These are phyloP conservation scores for Anisodus acutangulus DNA, from an alignment of 257 asterid species.

Conservation along the genomic window DNA sequence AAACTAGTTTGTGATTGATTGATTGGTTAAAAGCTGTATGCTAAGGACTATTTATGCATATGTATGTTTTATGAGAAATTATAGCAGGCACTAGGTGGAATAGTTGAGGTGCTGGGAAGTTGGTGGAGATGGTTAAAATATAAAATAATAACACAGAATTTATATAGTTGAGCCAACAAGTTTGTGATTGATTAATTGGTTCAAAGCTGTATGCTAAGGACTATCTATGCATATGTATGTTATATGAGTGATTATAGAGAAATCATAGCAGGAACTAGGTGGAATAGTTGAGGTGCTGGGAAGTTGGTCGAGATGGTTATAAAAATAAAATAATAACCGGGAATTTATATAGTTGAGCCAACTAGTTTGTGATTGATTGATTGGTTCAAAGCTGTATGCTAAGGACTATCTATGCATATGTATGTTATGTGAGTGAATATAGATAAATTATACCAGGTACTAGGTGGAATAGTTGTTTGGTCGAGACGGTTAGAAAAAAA, in stretches of 20 bases:
- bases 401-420: no score
- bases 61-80: no score
- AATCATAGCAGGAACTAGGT: neutral
- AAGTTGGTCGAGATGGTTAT: neutral
- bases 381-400: no score
- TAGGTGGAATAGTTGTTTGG: neutral
- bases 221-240: neutral
- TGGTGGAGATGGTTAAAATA: neutral
- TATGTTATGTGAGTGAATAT: no score
- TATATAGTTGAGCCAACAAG: neutral
- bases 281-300: neutral
- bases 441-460: neutral
- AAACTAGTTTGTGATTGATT: neutral
- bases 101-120: neutral
- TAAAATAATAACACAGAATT: no score
- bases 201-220: neutral
- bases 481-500: neutral
- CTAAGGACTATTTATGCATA: no score
- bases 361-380: neutral
- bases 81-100: neutral
- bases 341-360: neutral
- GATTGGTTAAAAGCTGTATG: neutral
- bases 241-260: neutral
- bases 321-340: no score
- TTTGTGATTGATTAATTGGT: neutral